Base-by-base conservation (phyloP, 2,329 filamentous ascomycete species). In the Trichoderma simmonsii region DNA sequence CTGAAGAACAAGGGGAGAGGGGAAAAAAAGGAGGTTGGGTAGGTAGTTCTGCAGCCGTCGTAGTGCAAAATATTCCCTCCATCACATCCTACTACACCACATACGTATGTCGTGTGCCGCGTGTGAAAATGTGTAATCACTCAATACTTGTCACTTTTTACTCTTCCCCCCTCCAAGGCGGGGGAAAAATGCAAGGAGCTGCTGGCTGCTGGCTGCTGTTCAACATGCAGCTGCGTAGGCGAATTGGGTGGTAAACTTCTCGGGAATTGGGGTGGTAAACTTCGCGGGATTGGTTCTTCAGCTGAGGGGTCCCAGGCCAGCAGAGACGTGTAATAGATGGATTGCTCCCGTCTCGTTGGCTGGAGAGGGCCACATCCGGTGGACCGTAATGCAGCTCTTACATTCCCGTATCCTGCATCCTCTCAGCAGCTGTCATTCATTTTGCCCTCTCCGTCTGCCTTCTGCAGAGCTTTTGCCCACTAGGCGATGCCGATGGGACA, bases 381-480 rank as follows among this genome's bases (percentile, higher is more conserved):
- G 56, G 66, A 61, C 57, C 57, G 60, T 62, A 34, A 26, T 54
- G 36, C 36, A 51, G 56, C 36, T 69, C 56, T 51, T 36, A 70
- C 66, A 28, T 36, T 69, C 26, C 56, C 66, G 36, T 69, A 43
- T 69, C 36, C 36, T 51, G 66, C 56, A 62, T 70, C 66, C 39
- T 70, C 18, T 62, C n/a, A 70, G 66, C 21, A 51, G 66, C 57
- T 36, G 36, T 54, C 66, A 62, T 70, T 57, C 54, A 39, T 39
- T 39, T 43, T 43, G 39, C 39, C 39, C 15, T n/a, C 28, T 62
- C 15, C 15, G 26, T 26, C 24, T 21, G 24, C 30, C 51, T 32
- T 61, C n/a, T 24, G 56, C 21, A 62, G 28, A 36, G 39, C 57
- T 34, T 43, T 34, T n/a, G 39, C 30, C 65, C 65, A 60, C 66